These are phyloP conservation scores for Cystobasidium sp. DNA, from an alignment of 1,284 basidiomycete species.

Conservation along the genomic window DNA sequence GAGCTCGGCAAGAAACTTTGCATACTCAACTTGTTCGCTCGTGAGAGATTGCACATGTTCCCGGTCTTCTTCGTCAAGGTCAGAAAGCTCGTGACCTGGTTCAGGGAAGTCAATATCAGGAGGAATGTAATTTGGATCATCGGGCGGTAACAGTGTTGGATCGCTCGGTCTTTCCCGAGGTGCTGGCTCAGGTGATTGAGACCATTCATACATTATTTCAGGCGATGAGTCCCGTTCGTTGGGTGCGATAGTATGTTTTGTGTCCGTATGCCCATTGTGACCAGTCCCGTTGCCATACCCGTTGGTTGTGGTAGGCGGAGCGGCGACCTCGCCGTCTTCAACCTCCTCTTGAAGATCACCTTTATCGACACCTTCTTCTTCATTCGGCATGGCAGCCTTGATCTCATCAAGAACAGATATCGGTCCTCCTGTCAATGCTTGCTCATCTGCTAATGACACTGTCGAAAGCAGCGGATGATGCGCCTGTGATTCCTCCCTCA, in stretches of 20 bases:
- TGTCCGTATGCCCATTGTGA: not conserved
- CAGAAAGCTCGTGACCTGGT: conserved; percentile 42
- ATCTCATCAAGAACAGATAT: conserved; percentile 25
- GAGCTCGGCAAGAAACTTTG: conserved; percentile 84
- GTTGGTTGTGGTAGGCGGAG: not conserved
- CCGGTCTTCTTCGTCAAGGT: conserved; percentile 48
- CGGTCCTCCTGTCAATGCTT: conserved; percentile 3
- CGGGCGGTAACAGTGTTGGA: conserved; percentile 29
- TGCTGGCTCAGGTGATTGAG: conserved; percentile 53
- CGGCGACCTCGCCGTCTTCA: not conserved
- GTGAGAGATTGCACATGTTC: conserved; percentile 54
- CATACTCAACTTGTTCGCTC: conserved; percentile 88
- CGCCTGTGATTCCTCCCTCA: not conserved
- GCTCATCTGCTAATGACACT: conserved; percentile 15
- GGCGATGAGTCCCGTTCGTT: conserved; percentile 43
- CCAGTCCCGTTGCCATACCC: not conserved
- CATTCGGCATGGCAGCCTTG: conserved; percentile 3
- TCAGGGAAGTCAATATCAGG: conserved; percentile 39
- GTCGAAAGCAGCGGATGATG: conserved; percentile 1
- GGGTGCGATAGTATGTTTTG: no score
- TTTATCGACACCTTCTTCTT: conserved; percentile 29
- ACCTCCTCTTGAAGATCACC: conserved; percentile 39
- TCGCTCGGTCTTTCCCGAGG: conserved; percentile 10
- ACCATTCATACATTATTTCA: conserved; percentile 53
- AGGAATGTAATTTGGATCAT: conserved; percentile 43